Percentiles rank a stretch among this genome's conserved stretches.
Evolutionary conservation across 495 filamentous ascomycete species (phyloP).

Genomic region (Penicillium cinerascens): DNA sequence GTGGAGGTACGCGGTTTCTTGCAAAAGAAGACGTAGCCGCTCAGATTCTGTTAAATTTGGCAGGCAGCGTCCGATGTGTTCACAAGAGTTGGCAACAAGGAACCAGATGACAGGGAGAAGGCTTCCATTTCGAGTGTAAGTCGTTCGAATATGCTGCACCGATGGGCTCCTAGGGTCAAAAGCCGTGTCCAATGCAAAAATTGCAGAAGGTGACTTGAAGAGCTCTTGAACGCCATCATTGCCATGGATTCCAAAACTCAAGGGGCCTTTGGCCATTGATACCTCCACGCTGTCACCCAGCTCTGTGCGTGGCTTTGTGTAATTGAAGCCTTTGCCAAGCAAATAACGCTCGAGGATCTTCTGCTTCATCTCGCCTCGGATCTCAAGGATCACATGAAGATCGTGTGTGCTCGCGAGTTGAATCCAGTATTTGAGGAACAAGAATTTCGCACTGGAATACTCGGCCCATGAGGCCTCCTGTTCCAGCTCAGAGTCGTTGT

Average conservation of each 20-base stretch:
- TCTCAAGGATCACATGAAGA: conserved; percentile 47
- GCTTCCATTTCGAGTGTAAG: conserved; percentile 37
- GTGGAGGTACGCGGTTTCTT: conserved; percentile 36
- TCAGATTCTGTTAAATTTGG: conserved; percentile 37
- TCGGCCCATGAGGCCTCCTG: conserved; percentile 54
- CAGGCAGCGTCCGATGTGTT: conserved; percentile 54
- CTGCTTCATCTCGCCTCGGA: conserved; percentile 39
- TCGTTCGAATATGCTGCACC: conserved; percentile 42
- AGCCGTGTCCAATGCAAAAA: conserved; percentile 52
- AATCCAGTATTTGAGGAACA: conserved; percentile 52
- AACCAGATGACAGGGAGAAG: conserved; percentile 51
- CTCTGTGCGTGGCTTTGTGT: conserved; percentile 39
- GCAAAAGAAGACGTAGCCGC: conserved; percentile 38
- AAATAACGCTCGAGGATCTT: conserved; percentile 53
- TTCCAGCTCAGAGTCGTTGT: conserved; percentile 28
- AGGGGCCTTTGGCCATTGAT: conserved; percentile 31
- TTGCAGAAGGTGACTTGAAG: conserved; percentile 44
- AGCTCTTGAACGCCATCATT: conserved; percentile 35
- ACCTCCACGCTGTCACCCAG: conserved; percentile 35
- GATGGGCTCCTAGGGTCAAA: conserved; percentile 40
- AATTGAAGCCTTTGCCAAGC: conserved; percentile 43
- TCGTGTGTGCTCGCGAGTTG: conserved; percentile 35
- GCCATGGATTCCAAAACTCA: conserved; percentile 51
- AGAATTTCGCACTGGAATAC: conserved; percentile 55
- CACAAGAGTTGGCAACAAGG: conserved; percentile 51